Evolutionary conservation across 805 yeast species (phyloP).

Genomic region (Sungouiella thailandica): DNA sequence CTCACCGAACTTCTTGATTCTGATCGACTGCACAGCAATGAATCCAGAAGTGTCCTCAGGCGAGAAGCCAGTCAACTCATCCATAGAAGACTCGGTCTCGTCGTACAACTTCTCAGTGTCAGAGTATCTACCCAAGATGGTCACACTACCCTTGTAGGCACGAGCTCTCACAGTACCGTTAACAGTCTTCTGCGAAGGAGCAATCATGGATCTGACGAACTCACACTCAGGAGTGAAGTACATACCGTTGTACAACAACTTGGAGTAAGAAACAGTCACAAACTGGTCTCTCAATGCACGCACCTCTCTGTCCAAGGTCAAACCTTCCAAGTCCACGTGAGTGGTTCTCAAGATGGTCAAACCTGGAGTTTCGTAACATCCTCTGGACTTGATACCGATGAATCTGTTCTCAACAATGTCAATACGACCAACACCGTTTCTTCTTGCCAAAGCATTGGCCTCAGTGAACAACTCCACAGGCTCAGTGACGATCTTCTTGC

Average conservation of each 20-base stretch:
- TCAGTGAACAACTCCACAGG: conserved; percentile 90
- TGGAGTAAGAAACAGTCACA: conserved; percentile 89
- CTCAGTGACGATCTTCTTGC: conserved; percentile 60
- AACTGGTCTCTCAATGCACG: conserved; percentile 94
- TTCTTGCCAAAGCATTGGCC: conserved; percentile 94
- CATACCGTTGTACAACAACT: conserved; percentile 91
- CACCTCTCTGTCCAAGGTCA: conserved; percentile 95
- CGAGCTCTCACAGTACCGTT: conserved; percentile 95
- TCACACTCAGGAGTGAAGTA: conserved; percentile 99
- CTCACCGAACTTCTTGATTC: conserved; percentile 97
- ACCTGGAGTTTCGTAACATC: conserved; percentile 99
- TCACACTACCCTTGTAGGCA: conserved; percentile 84
- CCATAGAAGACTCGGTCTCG: conserved; percentile 98
- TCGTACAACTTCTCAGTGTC: conserved; percentile 95
- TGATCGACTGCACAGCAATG: conserved; percentile 96
- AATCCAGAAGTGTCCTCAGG: conserved; percentile 97
- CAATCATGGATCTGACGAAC: conserved; percentile 87
- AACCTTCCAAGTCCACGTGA: conserved; percentile 95
- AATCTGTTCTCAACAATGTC: conserved; percentile 99
- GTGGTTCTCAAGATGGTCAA: conserved; percentile 89
- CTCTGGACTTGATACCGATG: conserved; percentile 98
- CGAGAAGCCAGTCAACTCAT: conserved; percentile 95
- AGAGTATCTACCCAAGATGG: conserved; percentile 88
- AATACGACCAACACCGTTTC: conserved; percentile 99
- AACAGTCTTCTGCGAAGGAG: conserved; percentile 91